phyloP scores from a whole-genome alignment of 1,139 yeast species.

The Kazachstania sp. region DNA sequence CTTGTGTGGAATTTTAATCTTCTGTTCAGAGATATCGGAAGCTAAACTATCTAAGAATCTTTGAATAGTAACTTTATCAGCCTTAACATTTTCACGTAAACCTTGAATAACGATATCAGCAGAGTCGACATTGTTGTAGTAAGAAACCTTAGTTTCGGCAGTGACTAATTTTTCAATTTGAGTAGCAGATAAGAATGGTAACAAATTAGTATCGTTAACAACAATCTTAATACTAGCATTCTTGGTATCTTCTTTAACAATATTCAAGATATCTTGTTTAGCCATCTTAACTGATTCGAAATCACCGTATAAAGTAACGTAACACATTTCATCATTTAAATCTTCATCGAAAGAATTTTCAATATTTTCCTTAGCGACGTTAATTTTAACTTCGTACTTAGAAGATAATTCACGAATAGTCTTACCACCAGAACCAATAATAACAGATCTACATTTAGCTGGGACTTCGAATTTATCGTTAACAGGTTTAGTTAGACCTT shows the following conservation, averaged over 20 bases:
- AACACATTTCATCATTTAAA: conserved; percentile 46
- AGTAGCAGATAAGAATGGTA: conserved; percentile 44
- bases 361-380: conserved; percentile 47
- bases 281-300: conserved; percentile 75
- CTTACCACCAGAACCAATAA: conserved; percentile 87
- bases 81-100: conserved; percentile 29
- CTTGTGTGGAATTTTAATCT: conserved; percentile 39
- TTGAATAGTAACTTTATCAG: conserved; percentile 34
- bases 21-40: conserved; percentile 37
- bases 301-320: conserved; percentile 73
- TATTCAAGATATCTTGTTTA: conserved; percentile 56
- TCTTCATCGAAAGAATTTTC: conserved; percentile 34
- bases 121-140: conserved; percentile 11
- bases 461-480: conserved; percentile 59
- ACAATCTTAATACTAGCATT: conserved; percentile 42
- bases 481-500: conserved; percentile 71
- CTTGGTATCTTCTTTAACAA: conserved; percentile 70
- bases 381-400: conserved; percentile 58
- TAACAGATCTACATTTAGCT: conserved; percentile 63
- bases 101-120: conserved; percentile 30
- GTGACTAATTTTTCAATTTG: conserved; percentile 12
- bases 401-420: conserved; percentile 72
- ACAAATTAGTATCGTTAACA: conserved; percentile 38
- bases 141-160: conserved; percentile 20
- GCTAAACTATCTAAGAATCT: conserved; percentile 41